Conservation (phyloP, 208 protist species). For the Strigomonas oncopelti region DNA sequence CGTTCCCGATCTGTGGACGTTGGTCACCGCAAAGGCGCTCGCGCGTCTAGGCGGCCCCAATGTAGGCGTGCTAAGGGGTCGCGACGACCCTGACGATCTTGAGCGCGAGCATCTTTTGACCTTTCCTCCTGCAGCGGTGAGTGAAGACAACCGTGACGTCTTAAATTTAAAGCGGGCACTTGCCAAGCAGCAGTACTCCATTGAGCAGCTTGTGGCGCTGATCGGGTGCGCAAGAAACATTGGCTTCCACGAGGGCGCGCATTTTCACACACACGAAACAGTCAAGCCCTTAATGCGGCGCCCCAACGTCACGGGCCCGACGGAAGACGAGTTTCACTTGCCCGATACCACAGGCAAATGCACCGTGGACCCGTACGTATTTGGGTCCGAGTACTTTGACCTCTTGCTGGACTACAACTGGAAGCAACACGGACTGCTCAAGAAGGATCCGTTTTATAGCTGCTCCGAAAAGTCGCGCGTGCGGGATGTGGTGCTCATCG, state of each 20-base stretch:
- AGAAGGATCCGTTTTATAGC: constrained; percentile 28
- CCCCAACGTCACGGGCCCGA: constrained; percentile 25
- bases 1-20: constrained; percentile 80
- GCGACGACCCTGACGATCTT: constrained; percentile 36
- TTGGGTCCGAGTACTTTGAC: constrained; percentile 84
- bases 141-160: constrained; percentile 58
- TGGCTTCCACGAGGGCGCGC: constrained; percentile 68
- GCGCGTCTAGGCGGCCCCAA: constrained; percentile 73
- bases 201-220: constrained; percentile 75
- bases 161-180: constrained; percentile 74
- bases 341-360: constrained; percentile 61
- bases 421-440: constrained; percentile 36
- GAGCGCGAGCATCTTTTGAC: constrained; percentile 24
- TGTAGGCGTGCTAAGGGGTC: constrained; percentile 46
- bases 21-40: constrained; percentile 69
- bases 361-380: constrained; percentile 83
- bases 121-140: constrained; percentile 39
- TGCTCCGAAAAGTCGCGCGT: constrained; percentile 64
- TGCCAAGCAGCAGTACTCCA: constrained; percentile 55
- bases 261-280: constrained; percentile 73
- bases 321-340: constrained; percentile 43
- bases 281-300: constrained; percentile 61
- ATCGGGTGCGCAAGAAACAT: constrained; percentile 64
- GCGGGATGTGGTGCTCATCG: constrained; percentile 63
- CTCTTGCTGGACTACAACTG: constrained; percentile 83